A percentile compares a stretch with the other conserved stretches of the same genome.
Conservation (phyloP, 257 asterid species). For the Osmanthus fragrans region DNA sequence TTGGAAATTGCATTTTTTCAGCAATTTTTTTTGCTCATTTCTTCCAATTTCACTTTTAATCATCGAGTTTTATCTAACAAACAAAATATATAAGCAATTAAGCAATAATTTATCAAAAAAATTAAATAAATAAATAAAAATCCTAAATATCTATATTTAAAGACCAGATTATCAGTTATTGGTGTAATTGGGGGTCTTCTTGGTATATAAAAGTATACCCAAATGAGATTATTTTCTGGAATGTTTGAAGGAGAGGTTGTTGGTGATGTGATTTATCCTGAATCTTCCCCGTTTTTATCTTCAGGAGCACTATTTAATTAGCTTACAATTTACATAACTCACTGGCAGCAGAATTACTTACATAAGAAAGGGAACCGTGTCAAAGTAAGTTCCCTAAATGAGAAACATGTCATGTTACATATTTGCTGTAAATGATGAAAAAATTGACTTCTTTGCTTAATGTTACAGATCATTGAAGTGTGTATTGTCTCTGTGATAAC, state of each 20-base stretch:
- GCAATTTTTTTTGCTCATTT: too few species aligned
- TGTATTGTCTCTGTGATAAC: constrained; percentile 87
- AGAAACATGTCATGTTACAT: constrained; percentile 11
- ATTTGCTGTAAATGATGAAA: constrained; percentile 11
- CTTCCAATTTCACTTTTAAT: too few species aligned
- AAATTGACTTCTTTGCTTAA: constrained; percentile 20
- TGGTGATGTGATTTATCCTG: constrained; percentile 23
- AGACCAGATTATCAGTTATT: constrained; percentile 38
- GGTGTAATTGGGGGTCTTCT: constrained; percentile 98
- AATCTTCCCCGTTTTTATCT: neutral
- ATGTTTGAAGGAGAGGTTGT: constrained; percentile 10
- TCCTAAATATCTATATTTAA: too few species aligned
- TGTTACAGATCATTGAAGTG: constrained; percentile 80
- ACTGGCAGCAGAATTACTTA: constrained; percentile 89
- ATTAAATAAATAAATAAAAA: too few species aligned
- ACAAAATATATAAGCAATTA: too few species aligned
- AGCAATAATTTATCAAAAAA: too few species aligned
- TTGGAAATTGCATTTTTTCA: too few species aligned
- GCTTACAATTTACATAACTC: constrained; percentile 78
- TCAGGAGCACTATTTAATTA: constrained; percentile 96
- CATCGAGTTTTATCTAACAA: too few species aligned
- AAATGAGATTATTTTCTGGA: constrained; percentile 20
- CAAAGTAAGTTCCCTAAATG: constrained; percentile 59
- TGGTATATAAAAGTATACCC: constrained; percentile 50
- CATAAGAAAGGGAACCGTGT: constrained; percentile 88